Percentiles rank a stretch among this genome's conserved stretches.
phyloP scores from a whole-genome alignment of 345 rosid species.

The Pistacia atlantica region DNA sequence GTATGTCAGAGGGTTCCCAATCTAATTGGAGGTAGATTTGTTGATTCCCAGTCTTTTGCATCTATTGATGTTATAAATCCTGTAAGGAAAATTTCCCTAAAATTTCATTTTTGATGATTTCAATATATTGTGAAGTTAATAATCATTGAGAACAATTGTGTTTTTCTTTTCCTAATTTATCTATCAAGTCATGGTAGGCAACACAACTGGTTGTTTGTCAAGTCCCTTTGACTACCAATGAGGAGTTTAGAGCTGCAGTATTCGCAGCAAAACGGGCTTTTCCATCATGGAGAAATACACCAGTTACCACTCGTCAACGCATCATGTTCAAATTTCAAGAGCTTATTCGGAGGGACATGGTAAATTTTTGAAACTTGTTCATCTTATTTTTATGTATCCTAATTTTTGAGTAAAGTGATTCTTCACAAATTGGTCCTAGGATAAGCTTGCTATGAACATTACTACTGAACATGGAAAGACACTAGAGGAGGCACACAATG shows the following conservation, averaged over 20 bases:
- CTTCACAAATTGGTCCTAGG: conserved; percentile 32
- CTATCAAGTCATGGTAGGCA: conserved; percentile 44
- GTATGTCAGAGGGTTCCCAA: conserved; percentile 62
- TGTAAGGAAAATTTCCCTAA: conserved; percentile 38
- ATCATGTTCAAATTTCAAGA: conserved; percentile 74
- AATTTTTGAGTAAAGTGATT: conserved; percentile 14
- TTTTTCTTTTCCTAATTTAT: conserved; percentile 12
- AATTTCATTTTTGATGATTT: conserved; percentile 7
- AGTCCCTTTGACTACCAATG: conserved; percentile 62
- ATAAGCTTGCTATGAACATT: conserved; percentile 56
- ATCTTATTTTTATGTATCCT: conserved; percentile 5
- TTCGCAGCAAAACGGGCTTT: conserved; percentile 71
- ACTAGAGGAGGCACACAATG: conserved; percentile 45
- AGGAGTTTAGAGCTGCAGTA: conserved; percentile 68
- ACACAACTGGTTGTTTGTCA: conserved; percentile 66
- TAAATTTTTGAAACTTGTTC: conserved; percentile 21
- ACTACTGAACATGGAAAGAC: conserved; percentile 64
- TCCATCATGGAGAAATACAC: conserved; percentile 57
- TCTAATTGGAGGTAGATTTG: conserved; percentile 69
- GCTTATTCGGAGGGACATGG: conserved; percentile 64
- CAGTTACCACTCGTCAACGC: conserved; percentile 53
- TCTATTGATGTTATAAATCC: conserved; percentile 66
- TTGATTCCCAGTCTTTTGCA: conserved; percentile 58
- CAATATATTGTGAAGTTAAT: conserved; percentile 1
- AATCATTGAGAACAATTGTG: not conserved